Conservation (phyloP, 345 rosid species). For the Arabidopsis arenosa region DNA sequence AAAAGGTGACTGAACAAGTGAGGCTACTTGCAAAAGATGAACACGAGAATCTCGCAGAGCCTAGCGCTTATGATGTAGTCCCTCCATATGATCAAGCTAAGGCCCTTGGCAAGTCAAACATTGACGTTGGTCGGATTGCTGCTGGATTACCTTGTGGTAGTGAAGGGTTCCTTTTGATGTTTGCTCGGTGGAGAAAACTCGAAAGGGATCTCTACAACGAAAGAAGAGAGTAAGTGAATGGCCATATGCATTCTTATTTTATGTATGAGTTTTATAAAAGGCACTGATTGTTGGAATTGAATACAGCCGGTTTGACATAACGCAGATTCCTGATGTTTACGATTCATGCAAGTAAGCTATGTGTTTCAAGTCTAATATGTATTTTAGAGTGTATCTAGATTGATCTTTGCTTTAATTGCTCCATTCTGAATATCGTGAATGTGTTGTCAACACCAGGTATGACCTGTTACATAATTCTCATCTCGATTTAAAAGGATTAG, state of each 20-base stretch:
- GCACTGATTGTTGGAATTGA: slow-evolving; percentile 42
- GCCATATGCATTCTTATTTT: slow-evolving; percentile 20
- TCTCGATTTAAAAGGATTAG: slow-evolving; percentile 84
- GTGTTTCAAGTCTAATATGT: slow-evolving; percentile 18
- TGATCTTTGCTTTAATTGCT: slow-evolving; percentile 1
- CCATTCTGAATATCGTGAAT: slow-evolving; percentile 21
- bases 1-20: slow-evolving; percentile 96
- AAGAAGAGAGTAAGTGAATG: slow-evolving; percentile 79
- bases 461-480: slow-evolving; percentile 97
- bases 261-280: slow-evolving; percentile 8
- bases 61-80: slow-evolving; percentile 66
- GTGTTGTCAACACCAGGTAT: slow-evolving; percentile 56
- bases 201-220: slow-evolving; percentile 97
- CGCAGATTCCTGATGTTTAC: slow-evolving; percentile 98
- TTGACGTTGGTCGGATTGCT: slow-evolving; percentile 96
- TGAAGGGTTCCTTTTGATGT: slow-evolving; percentile 99
- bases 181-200: slow-evolving; percentile 98
- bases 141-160: slow-evolving; percentile 99
- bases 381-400: neutral
- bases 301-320: slow-evolving; percentile 92
- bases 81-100: slow-evolving; percentile 98
- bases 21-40: slow-evolving; percentile 88
- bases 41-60: slow-evolving; percentile 77
- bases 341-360: slow-evolving; percentile 99
- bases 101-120: slow-evolving; percentile 97